Conservation (phyloP, 129 eudicot genomes). For the Arctium minus region DNA sequence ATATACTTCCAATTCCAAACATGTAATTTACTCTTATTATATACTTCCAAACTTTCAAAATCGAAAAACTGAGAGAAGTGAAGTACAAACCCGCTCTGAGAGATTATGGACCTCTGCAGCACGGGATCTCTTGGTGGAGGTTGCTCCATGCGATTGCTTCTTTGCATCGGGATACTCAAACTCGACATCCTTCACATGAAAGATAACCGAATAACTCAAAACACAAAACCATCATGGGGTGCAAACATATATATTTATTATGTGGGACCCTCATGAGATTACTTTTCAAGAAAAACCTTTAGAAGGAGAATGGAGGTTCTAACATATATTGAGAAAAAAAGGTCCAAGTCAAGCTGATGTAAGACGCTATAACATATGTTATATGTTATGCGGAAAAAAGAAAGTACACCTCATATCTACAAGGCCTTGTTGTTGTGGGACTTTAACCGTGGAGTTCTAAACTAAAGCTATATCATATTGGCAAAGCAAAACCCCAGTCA, state of each 20-base stretch:
- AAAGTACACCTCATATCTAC: not conserved
- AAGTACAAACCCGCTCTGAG: conserved; percentile 69
- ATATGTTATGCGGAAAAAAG: not conserved
- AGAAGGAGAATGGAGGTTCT: too few relatives aligned
- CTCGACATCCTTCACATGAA: conserved; percentile 49
- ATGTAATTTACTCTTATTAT: not conserved
- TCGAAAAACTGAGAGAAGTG: not conserved
- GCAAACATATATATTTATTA: not conserved
- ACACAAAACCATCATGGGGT: not conserved
- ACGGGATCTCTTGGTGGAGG: conserved; percentile 73
- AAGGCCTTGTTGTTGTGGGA: not conserved
- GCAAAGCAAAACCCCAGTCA: too few relatives aligned
- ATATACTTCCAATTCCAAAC: not conserved
- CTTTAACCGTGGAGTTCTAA: too few relatives aligned
- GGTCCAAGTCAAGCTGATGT: not conserved
- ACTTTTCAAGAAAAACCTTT: too few relatives aligned
- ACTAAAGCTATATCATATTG: too few relatives aligned
- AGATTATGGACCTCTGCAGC: conserved; percentile 91
- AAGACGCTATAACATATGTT: not conserved
- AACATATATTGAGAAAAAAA: too few relatives aligned
- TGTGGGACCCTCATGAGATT: not conserved
- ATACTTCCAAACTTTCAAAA: not conserved
- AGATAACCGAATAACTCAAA: not conserved
- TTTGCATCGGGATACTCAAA: conserved; percentile 49
- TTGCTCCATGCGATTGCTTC: conserved; percentile 55